A percentile compares a stretch with the other conserved stretches of the same genome.
Conservation (phyloP, 768 basidiomycete species). For the Sarcodon sp. region DNA sequence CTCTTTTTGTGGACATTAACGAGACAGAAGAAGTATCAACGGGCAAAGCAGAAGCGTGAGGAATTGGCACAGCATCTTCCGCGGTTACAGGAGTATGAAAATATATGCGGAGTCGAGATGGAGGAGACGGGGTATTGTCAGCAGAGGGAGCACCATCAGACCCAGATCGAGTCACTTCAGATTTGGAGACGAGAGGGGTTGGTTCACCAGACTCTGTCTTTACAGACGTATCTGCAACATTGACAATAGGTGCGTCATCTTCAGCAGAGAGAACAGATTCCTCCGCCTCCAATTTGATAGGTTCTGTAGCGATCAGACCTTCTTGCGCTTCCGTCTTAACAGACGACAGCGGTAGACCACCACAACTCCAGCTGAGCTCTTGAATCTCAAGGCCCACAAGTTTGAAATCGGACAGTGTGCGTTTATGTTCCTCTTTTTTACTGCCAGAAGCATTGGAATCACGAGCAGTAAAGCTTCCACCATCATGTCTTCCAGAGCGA, state of each 20-base stretch:
- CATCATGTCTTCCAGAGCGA: slow-evolving; percentile 27
- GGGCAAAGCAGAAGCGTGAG: slow-evolving; percentile 39
- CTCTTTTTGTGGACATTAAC: slow-evolving; percentile 46
- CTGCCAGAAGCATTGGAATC: slow-evolving; percentile 7
- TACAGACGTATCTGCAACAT: slow-evolving; percentile 3
- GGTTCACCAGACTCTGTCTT: slow-evolving; percentile 10
- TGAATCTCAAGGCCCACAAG: slow-evolving; percentile 83
- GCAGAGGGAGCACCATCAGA: slow-evolving; percentile 4
- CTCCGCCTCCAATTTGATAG: slow-evolving; percentile 6
- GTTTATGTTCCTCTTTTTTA: slow-evolving; percentile 80
- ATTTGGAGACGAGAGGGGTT: slow-evolving; percentile 2
- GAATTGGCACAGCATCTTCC: slow-evolving; percentile 69
- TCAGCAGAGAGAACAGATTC: slow-evolving; percentile 2
- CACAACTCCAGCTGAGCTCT: slow-evolving; percentile 84
- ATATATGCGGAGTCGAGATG: slow-evolving; percentile 82
- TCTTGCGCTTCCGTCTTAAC: slow-evolving; percentile 14
- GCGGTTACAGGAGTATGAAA: slow-evolving; percentile 83
- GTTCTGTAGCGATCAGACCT: slow-evolving; percentile 9
- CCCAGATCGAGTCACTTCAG: slow-evolving; percentile 2
- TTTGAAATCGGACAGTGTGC: slow-evolving; percentile 97
- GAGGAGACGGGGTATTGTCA: slow-evolving; percentile 27
- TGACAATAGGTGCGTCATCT: slow-evolving; percentile 4
- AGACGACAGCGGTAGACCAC: slow-evolving; percentile 30
- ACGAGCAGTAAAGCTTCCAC: slow-evolving; percentile 15
- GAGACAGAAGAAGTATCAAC: slow-evolving; percentile 27